Base-by-base conservation (phyloP, 495 filamentous ascomycete genomes). In the Lasiosphaeria ovina region DNA sequence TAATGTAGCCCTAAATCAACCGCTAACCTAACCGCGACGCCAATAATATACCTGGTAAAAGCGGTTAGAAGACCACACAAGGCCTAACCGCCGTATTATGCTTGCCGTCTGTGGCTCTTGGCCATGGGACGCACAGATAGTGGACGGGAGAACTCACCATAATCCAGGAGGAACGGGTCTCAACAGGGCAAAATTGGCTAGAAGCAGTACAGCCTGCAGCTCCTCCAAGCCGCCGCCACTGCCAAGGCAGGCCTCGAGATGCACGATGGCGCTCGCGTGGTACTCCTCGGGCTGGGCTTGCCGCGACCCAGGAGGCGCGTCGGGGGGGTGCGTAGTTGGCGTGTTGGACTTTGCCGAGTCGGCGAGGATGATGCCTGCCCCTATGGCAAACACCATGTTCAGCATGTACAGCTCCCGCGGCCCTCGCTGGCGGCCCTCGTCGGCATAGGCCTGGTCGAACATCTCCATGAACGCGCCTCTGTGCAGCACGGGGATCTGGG, bases 311-410 rank as follows among this genome's bases (percentile, higher is more conserved):
- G 44, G 62, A 52, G 31, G 62, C 63, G 53, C 54, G 49, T 51
- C 64, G 52, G 31, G 62, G 64, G 53, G 52, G 50, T 48, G 67
- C 58, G 59, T 65, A 49, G 40, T 51, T 9, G 55, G 55, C 0
- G 34, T 50, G n/a, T 62, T 56, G 3, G 54, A 69, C 72, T 73
- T 77, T 67, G 64, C 70, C 57, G 59, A 66, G 54, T 72, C 87
- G 54, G 87, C 89, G 63, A 96, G 84, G 62, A 96, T 95, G 63
- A 97, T 96, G 0, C 92, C 93, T 11, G 91, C 89, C 8, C 93
- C 93, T 62, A 97, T 97, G 6, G 93, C 93, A 76, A 93, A 98
- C n/a, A 97, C 93, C 72, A 98, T 97, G 72, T 97, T 96, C 51
- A 97, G 81, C 72, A 92, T 85, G 69, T 97, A 98, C 12, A 92